These are phyloP conservation scores for Chaetomiaceae sp. DNA, from an alignment of 2,329 filamentous ascomycete species.

Conservation along the genomic window DNA sequence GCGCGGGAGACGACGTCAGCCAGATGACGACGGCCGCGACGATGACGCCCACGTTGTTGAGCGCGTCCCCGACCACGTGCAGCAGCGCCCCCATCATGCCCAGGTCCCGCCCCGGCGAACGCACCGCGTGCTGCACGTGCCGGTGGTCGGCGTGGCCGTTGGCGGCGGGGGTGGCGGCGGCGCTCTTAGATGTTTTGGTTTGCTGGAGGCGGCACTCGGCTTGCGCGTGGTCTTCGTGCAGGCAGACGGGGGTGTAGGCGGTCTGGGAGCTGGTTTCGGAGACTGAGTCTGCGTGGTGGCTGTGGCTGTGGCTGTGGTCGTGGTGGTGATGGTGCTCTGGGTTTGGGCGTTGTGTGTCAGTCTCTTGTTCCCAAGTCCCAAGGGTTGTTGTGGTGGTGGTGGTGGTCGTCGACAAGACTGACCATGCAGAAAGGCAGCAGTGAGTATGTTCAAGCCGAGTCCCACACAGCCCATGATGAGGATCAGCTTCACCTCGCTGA, in stretches of 20 bases:
- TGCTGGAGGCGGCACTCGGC: background rate
- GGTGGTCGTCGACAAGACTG: no score
- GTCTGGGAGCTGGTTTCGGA: background rate
- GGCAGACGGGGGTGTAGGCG: conserved; percentile 23
- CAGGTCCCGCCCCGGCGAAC: conserved; percentile 50
- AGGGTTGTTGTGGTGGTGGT: no score
- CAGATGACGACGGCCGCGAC: conserved; percentile 65
- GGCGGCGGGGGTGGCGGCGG: conserved; percentile 4
- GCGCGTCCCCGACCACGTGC: conserved; percentile 66
- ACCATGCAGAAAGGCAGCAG: conserved; percentile 62
- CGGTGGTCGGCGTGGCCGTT: conserved; percentile 46
- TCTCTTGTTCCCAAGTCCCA: background rate
- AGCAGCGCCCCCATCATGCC: conserved; percentile 66
- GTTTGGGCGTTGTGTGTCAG: conserved; percentile 1
- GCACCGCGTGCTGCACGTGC: conserved; percentile 34
- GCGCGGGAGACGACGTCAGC: conserved; percentile 50
- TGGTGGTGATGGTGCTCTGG: conserved; percentile 16
- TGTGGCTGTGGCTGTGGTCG: conserved; percentile 11
- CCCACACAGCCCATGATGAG: conserved; percentile 66
- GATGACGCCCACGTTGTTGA: conserved; percentile 74
- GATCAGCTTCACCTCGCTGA: conserved; percentile 61
- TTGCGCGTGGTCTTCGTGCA: conserved; percentile 35
- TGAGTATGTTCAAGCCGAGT: conserved; percentile 62
- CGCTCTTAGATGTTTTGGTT: no score
- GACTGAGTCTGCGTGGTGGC: background rate